phyloP scores from a whole-genome alignment of 106 monocot species.

The Dioscorea dumetorum region DNA sequence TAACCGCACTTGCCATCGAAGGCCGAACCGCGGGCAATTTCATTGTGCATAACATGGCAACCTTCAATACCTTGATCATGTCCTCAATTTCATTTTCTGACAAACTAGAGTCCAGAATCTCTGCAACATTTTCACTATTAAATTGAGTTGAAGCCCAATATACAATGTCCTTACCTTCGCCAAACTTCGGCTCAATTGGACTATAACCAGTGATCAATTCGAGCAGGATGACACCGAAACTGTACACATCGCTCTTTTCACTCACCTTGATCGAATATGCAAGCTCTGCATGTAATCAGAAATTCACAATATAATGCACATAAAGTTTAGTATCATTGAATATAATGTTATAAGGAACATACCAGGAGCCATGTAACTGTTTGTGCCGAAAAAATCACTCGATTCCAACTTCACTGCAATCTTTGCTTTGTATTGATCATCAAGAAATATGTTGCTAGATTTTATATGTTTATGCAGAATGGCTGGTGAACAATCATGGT shows the following conservation, averaged over 20 bases:
- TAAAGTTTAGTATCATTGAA: no score
- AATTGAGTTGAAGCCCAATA: slow-evolving; percentile 56
- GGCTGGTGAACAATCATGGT: slow-evolving; percentile 70
- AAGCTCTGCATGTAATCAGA: slow-evolving; percentile 39
- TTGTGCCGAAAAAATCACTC: slow-evolving; percentile 30
- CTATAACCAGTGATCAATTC: slow-evolving; percentile 66
- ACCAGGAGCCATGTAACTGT: slow-evolving; percentile 93
- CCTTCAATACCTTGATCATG: slow-evolving; percentile 56
- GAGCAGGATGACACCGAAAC: slow-evolving; percentile 75
- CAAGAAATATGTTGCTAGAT: slow-evolving; percentile 70
- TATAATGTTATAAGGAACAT: not conserved
- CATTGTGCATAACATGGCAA: slow-evolving; percentile 68
- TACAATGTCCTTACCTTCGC: slow-evolving; percentile 76
- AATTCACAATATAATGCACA: no score
- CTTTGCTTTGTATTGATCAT: slow-evolving; percentile 66
- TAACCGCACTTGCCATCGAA: slow-evolving; percentile 77
- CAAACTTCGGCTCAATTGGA: slow-evolving; percentile 46
- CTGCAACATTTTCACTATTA: slow-evolving; percentile 5
- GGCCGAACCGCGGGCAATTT: slow-evolving; percentile 57
- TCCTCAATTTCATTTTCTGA: slow-evolving; percentile 22
- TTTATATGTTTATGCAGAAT: slow-evolving; percentile 82
- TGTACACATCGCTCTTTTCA: slow-evolving; percentile 86
- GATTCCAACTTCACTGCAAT: slow-evolving; percentile 48
- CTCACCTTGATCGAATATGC: slow-evolving; percentile 64
- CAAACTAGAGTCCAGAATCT: slow-evolving; percentile 46